These are phyloP conservation scores for Entomortierella parvispora DNA, from an alignment of 192 early-diverging fungal species.

Conservation along the genomic window DNA sequence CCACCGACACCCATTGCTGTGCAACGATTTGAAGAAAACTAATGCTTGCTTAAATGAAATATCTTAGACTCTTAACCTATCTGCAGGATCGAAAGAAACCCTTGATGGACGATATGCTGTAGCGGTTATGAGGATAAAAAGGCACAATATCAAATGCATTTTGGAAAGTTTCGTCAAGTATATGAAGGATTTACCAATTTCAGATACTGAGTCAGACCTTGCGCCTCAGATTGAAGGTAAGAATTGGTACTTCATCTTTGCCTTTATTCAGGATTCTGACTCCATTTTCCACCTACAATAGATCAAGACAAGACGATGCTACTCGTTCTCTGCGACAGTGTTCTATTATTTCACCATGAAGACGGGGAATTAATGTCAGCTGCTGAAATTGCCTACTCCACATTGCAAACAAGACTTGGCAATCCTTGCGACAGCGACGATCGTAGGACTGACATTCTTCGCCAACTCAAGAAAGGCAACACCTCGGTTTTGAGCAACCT, in stretches of 20 bases:
- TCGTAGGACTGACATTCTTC: conserved; percentile 7
- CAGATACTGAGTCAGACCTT: background rate
- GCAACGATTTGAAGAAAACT: too few relatives aligned
- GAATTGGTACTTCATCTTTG: background rate
- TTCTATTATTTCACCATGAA: conserved; percentile 28
- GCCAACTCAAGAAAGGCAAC: conserved; percentile 8
- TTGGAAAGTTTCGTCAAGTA: conserved; percentile 8
- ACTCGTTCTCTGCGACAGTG: conserved; percentile 25
- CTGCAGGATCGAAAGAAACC: background rate
- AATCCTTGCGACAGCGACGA: conserved; percentile 14
- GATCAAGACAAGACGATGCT: conserved; percentile 23
- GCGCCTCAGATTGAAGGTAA: conserved; percentile 1
- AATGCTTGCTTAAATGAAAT: too few relatives aligned
- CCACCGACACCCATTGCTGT: too few relatives aligned
- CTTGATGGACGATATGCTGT: background rate
- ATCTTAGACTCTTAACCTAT: background rate
- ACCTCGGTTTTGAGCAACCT: background rate
- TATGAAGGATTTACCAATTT: background rate
- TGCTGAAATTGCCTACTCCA: conserved; percentile 20
- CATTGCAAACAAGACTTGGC: conserved; percentile 1
- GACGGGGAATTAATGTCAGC: conserved; percentile 4
- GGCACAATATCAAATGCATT: conserved; percentile 13
- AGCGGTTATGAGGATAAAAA: conserved; percentile 14
- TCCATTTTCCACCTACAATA: background rate
- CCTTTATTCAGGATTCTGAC: background rate